Evolutionary conservation across 495 filamentous ascomycete genomes (phyloP).

Genomic region (Hypomontagnella submonticulosa): DNA sequence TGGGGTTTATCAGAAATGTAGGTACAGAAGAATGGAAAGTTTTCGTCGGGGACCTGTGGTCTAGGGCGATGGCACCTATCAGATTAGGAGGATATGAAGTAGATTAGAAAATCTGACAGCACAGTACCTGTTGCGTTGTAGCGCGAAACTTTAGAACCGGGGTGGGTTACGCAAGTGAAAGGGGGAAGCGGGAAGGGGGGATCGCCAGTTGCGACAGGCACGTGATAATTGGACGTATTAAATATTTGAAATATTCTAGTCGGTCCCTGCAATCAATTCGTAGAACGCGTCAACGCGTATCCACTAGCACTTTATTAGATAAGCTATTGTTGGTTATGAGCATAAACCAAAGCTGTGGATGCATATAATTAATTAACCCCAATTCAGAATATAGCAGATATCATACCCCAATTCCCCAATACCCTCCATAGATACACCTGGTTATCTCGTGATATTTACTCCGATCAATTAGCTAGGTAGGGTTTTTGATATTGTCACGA

Average conservation of each 20-base stretch:
- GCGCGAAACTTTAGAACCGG: constrained; percentile 1
- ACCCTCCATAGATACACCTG: too few relatives aligned
- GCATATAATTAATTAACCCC: too few relatives aligned
- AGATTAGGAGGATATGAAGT: background rate
- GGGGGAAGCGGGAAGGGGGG: constrained; percentile 6
- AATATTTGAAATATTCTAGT: constrained; percentile 7
- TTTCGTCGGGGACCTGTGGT: constrained; percentile 6
- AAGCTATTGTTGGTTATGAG: background rate
- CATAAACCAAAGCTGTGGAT: too few relatives aligned
- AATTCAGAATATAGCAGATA: too few relatives aligned
- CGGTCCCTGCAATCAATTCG: constrained; percentile 22
- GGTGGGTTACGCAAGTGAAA: constrained; percentile 10
- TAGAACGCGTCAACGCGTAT: constrained; percentile 42
- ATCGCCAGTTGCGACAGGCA: constrained; percentile 13
- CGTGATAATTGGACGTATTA: background rate
- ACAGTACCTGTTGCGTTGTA: constrained; percentile 7
- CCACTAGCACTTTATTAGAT: constrained; percentile 15
- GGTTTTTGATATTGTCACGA: background rate
- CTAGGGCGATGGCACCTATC: constrained; percentile 5
- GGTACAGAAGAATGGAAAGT: constrained; percentile 34
- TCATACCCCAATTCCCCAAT: too few relatives aligned
- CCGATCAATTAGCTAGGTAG: background rate
- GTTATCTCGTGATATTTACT: too few relatives aligned
- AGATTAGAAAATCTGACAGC: constrained; percentile 30
- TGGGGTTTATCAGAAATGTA: constrained; percentile 34